A percentile compares a stretch with the other conserved stretches of the same genome.
Evolutionary conservation across 257 asterid genomes (phyloP).

Genomic region (Salvia miltiorrhiza): DNA sequence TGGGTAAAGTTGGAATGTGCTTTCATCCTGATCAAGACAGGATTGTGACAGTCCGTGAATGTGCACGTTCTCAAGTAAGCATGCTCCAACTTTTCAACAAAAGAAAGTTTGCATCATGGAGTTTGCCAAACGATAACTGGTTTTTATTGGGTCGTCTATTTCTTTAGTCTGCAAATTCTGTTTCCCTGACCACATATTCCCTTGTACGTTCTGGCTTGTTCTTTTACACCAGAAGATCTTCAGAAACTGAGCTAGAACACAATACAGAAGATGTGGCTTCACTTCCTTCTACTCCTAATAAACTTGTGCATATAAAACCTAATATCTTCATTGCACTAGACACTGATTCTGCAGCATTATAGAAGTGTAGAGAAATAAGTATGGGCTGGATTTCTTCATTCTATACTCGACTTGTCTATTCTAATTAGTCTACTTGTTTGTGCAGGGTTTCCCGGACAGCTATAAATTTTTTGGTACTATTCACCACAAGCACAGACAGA

Average conservation of each 20-base stretch:
- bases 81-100: not conserved
- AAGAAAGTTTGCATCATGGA: not conserved
- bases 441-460: slow-evolving; percentile 86
- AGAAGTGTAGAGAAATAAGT: not conserved
- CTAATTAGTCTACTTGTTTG: not conserved
- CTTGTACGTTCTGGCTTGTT: not conserved
- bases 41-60: slow-evolving; percentile 94
- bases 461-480: slow-evolving; percentile 63
- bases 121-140: not conserved
- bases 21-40: slow-evolving; percentile 96
- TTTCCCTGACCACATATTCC: not conserved
- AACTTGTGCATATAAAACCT: not conserved
- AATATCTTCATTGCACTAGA: no score
- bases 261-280: not conserved
- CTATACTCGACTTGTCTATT: no score
- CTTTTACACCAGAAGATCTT: not conserved
- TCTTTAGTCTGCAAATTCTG: not conserved
- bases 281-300: no score
- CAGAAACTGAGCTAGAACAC: not conserved
- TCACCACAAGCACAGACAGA: slow-evolving; percentile 80
- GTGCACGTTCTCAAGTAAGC: slow-evolving; percentile 96
- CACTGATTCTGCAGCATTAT: not conserved
- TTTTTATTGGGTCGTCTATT: not conserved
- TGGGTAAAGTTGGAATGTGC: slow-evolving; percentile 99
- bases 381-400: not conserved